A percentile compares a stretch with the other conserved stretches of the same genome.
These are phyloP conservation scores for Pugionium dolabratum DNA, from an alignment of 345 rosid genomes.

Conservation along the genomic window DNA sequence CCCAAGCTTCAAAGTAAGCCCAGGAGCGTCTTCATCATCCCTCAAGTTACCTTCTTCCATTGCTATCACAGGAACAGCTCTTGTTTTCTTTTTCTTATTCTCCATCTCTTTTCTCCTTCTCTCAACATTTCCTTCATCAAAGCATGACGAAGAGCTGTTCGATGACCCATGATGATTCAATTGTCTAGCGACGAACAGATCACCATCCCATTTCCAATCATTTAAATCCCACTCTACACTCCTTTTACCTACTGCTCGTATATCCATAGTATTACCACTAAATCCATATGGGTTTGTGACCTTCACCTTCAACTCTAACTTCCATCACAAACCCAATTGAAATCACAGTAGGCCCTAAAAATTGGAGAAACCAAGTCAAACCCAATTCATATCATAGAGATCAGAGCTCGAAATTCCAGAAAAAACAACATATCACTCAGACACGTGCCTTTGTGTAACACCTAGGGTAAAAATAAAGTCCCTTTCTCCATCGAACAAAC, in stretches of 20 bases:
- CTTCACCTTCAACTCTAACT: slow-evolving; percentile 68
- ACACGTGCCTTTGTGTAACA: too few species aligned
- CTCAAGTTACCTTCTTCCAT: slow-evolving; percentile 58
- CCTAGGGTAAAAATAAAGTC: too few species aligned
- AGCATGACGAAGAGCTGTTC: slow-evolving; percentile 75
- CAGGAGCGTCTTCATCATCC: slow-evolving; percentile 36
- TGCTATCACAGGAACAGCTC: slow-evolving; percentile 46
- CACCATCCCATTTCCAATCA: slow-evolving; percentile 99
- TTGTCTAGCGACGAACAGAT: slow-evolving; percentile 80
- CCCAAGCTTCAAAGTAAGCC: slow-evolving; percentile 74
- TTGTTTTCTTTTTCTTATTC: slow-evolving; percentile 49
- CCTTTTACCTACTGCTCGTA: slow-evolving; percentile 62
- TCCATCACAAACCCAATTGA: slow-evolving; percentile 51
- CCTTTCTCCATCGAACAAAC: too few species aligned
- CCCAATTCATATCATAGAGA: too few species aligned
- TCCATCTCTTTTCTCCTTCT: slow-evolving; percentile 44
- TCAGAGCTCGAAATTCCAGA: too few species aligned
- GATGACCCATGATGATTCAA: slow-evolving; percentile 65
- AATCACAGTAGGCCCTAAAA: too few species aligned
- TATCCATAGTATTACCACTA: slow-evolving; percentile 40
- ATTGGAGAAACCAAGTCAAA: too few species aligned
- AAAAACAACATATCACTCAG: too few species aligned
- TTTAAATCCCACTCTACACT: slow-evolving; percentile 85
- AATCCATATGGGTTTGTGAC: slow-evolving; percentile 54
- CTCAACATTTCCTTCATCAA: slow-evolving; percentile 71